Evolutionary conservation across 2,329 filamentous ascomycete genomes (phyloP).

Genomic region (Scedosporium minutisporum): DNA sequence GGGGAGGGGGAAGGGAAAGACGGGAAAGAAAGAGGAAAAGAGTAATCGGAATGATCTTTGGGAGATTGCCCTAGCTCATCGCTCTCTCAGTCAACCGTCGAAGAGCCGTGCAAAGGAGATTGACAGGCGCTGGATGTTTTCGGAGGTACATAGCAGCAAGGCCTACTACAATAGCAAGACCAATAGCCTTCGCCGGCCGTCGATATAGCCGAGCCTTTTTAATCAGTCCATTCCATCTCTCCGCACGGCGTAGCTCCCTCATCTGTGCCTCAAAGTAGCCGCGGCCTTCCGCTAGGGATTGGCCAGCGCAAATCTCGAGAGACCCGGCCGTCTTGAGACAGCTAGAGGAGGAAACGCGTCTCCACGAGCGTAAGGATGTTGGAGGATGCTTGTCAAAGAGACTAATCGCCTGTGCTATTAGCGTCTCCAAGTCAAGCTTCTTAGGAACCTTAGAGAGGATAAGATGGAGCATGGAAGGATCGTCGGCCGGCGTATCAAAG

Average conservation of each 20-base stretch:
- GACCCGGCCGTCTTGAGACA: conserved; percentile 74
- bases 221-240: conserved; percentile 42
- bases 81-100: neutral
- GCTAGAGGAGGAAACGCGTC: conserved; percentile 60
- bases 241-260: conserved; percentile 57
- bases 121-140: conserved; percentile 26
- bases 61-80: neutral
- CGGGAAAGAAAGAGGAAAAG: no score
- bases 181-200: conserved; percentile 50
- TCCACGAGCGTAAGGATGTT: conserved; percentile 62
- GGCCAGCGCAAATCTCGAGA: conserved; percentile 34
- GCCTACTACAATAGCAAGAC: conserved; percentile 57
- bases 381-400: conserved; percentile 64
- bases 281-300: conserved; percentile 58
- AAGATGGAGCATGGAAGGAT: conserved; percentile 87
- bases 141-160: conserved; percentile 59
- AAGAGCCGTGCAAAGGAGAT: neutral
- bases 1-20: no score
- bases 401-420: conserved; percentile 56
- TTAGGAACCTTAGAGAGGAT: conserved; percentile 79
- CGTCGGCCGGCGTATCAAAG: conserved; percentile 71
- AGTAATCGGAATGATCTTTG: no score
- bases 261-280: conserved; percentile 62
- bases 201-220: conserved; percentile 37
- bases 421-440: conserved; percentile 67